Evolutionary conservation across 352 stramenopile genomes (phyloP), one percentile per base, ranked within the genome.

Genomic region (Aphanomyces astaci): DNA sequence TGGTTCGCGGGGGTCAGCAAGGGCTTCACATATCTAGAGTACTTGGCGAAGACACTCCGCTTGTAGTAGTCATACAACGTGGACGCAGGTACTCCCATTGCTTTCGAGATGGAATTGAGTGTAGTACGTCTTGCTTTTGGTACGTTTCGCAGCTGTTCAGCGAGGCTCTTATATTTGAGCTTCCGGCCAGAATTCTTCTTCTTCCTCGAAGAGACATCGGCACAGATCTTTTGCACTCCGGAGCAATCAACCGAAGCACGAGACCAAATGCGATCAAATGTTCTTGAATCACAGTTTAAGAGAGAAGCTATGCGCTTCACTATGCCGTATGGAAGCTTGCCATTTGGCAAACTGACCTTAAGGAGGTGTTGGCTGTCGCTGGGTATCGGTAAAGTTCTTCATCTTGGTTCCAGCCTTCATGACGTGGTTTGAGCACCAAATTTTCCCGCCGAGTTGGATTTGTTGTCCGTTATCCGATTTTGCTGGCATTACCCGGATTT

Each of bases 1-100:
- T 72, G 43, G n/a, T 72, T 62, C 30, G 52, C 51, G 2, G 48
- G 4, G 22, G 60, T 55, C 49, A 72, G 30, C 5, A 64, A 56
- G 5, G 57, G 66, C 15, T 64, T 54, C 17, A 69, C 19, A 25
- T 32, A n/a, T 7, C 30, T 59, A n/a, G 51, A 40, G 30, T 59
- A 39, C 10, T 39, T 32, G 9, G 25, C 4, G 13, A 59, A 40
- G 10, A 59, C 30, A 4, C 51, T 25, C 10, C 51, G 13, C 25
- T 59, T 59, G 51, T 22, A 39, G 51, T 59, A 59, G 24, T 32
- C 51, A 31, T 59, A 25, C 17, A 59, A 25, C 11, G 51, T 59
- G 24, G 46, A 40, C 15, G 30, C 9, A 13, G 51, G 51, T 5
- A 59, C 3, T 22, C 30, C 30, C 30, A 59, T 32, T 19, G 51